Evolutionary conservation across 257 asterid species (phyloP), one percentile per base, ranked within the genome.

Genomic region (Scutellaria galericulata): DNA sequence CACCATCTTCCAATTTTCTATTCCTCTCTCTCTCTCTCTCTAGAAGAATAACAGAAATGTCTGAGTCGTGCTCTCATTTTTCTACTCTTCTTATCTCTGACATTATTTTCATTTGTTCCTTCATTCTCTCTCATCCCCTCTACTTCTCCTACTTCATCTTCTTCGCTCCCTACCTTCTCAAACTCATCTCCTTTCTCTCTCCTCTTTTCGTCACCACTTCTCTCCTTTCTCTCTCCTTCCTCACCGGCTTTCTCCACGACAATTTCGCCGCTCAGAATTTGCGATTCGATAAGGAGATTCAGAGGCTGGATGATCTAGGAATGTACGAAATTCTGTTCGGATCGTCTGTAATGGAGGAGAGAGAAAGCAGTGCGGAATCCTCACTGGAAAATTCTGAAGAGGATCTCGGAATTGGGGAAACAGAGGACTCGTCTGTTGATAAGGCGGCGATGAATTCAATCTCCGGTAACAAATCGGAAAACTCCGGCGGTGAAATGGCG

Each of bases 191-290:
- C 3, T 94, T 84, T 54, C 88, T 91, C 71, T 91, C 85, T 52
- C 96, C 97, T 63, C 96, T 93, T 46, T 77, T 90, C 83, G 0
- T 86, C 77, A 82, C 98, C 74, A 85, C 87, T 2, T 74, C 80
- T 27, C 87, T 90, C 79, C 79, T 91, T 56, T 76, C 74, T 81
- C 64, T 86, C 35, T 73, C 93, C 47, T 50, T 70, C 20, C 65
- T 85, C 78, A 75, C 82, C 7, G 54, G 13, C 22, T 22, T 74
- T 68, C 35, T 78, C 12, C 56, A 37, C 0, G 73, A 66, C 15
- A 57, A 41, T 0, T 63, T 59, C 51, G 45, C 64, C n/a, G 2
- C 27, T 18, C 77, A 6, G 44, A 74, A 3, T n/a, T 20, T 68
- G 10, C 53, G n/a, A 40, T 53, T 40, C 63, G 2, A 39, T 51